Evolutionary conservation across 1,139 yeast species (phyloP).

Genomic region (Diutina rugosa): DNA sequence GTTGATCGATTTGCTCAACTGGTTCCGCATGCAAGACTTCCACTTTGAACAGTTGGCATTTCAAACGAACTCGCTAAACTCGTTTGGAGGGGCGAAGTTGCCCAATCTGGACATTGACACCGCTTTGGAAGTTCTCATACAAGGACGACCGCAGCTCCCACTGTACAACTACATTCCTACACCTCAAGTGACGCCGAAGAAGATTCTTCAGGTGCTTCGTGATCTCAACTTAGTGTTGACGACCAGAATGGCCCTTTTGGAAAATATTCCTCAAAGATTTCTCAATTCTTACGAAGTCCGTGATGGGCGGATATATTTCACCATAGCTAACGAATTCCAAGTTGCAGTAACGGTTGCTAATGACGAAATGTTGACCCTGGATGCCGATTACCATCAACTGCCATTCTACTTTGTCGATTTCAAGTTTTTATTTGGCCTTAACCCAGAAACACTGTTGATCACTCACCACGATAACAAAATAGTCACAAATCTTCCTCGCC

Average conservation of each 20-base stretch:
- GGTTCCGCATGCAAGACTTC: slow-evolving; percentile 69
- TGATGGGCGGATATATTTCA: slow-evolving; percentile 68
- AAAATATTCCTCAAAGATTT: slow-evolving; percentile 51
- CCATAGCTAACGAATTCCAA: slow-evolving; percentile 52
- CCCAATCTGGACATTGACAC: slow-evolving; percentile 85
- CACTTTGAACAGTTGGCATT: slow-evolving; percentile 45
- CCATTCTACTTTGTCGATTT: slow-evolving; percentile 75
- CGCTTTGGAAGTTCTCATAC: slow-evolving; percentile 69
- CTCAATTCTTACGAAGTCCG: slow-evolving; percentile 43
- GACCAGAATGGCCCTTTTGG: slow-evolving; percentile 59
- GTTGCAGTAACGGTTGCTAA: slow-evolving; percentile 56
- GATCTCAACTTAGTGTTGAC: slow-evolving; percentile 66
- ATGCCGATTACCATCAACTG: slow-evolving; percentile 26
- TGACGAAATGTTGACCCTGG: slow-evolving; percentile 34
- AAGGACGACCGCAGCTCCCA: slow-evolving; percentile 69
- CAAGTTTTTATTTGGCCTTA: slow-evolving; percentile 42
- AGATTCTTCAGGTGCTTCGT: slow-evolving; percentile 48
- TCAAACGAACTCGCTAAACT: slow-evolving; percentile 45
- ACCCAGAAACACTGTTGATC: slow-evolving; percentile 21
- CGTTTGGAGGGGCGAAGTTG: slow-evolving; percentile 70
- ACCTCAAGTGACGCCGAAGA: slow-evolving; percentile 38
- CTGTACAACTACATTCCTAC: slow-evolving; percentile 46
- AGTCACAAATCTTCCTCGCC: slow-evolving; percentile 19
- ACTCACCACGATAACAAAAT: slow-evolving; percentile 16
- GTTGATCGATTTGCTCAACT: slow-evolving; percentile 74